Conservation (phyloP, 129 eudicot genomes). For the Pulicaria dysenterica region DNA sequence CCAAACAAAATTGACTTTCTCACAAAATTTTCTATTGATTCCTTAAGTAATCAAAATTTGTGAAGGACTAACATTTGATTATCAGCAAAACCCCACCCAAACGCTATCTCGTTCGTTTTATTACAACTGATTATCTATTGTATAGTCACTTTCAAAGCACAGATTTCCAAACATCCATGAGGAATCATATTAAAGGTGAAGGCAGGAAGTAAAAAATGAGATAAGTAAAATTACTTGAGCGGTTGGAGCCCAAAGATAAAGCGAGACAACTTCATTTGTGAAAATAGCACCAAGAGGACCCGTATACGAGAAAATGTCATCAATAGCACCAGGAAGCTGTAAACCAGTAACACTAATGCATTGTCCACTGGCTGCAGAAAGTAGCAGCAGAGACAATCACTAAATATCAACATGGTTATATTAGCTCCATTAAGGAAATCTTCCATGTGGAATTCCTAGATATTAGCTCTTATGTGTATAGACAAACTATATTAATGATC, state of each 20-base stretch:
- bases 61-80: not conserved
- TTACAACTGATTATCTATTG: not conserved
- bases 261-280: constrained; percentile 55
- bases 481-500: too few relatives aligned
- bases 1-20: not conserved
- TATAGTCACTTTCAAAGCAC: not conserved
- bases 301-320: constrained; percentile 72
- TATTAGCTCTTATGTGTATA: not conserved
- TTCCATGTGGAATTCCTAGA: not conserved
- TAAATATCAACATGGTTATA: not conserved
- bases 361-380: constrained; percentile 58
- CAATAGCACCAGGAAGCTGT: constrained; percentile 92
- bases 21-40: not conserved
- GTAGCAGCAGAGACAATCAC: constrained; percentile 8
- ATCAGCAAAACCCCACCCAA: not conserved
- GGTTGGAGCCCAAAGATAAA: constrained; percentile 95
- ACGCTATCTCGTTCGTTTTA: not conserved
- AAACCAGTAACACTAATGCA: constrained; percentile 70
- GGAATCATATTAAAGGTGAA: constrained; percentile 14
- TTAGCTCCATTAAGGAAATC: not conserved
- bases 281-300: constrained; percentile 92
- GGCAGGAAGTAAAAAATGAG: not conserved
- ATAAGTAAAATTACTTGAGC: constrained; percentile 60
- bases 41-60: not conserved
- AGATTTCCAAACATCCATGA: not conserved